A percentile compares a stretch with the other conserved stretches of the same genome.
Evolutionary conservation across 768 basidiomycete genomes (phyloP).

Genomic region (Mycena vitilis): DNA sequence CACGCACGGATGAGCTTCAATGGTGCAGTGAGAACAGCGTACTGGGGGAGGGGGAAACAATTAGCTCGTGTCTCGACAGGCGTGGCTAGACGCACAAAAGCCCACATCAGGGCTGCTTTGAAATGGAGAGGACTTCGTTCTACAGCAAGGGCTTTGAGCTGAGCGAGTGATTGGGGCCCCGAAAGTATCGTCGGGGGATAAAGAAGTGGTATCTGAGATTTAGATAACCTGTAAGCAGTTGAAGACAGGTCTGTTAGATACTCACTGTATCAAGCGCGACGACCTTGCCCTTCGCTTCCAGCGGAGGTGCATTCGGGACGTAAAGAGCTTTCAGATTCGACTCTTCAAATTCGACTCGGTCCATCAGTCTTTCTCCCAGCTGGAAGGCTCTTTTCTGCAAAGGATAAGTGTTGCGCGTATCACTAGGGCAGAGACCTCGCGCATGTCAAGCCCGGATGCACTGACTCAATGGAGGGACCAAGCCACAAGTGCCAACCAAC

Average conservation of each 20-base stretch:
- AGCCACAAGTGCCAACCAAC: no score
- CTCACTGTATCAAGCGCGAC: constrained; percentile 16
- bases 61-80: neutral
- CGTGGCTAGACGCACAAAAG: constrained; percentile 23
- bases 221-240: neutral
- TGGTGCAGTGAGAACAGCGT: constrained; percentile 62
- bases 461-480: no score
- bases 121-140: constrained; percentile 32
- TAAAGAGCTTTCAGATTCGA: constrained; percentile 62
- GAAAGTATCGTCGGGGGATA: constrained; percentile 31
- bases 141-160: constrained; percentile 26
- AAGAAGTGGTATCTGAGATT: constrained; percentile 24
- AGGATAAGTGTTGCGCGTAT: neutral
- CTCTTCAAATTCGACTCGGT: constrained; percentile 66
- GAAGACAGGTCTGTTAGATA: neutral
- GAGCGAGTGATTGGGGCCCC: constrained; percentile 31
- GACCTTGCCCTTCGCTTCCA: constrained; percentile 24
- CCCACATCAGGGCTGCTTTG: constrained; percentile 22
- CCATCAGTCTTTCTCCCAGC: constrained; percentile 61
- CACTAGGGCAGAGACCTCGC: no score
- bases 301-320: constrained; percentile 56
- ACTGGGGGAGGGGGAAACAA: neutral
- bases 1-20: constrained; percentile 61
- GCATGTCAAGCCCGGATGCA: no score
- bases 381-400: constrained; percentile 55